Conservation (phyloP, 768 basidiomycete species). For the Pleurotus sapidus region DNA sequence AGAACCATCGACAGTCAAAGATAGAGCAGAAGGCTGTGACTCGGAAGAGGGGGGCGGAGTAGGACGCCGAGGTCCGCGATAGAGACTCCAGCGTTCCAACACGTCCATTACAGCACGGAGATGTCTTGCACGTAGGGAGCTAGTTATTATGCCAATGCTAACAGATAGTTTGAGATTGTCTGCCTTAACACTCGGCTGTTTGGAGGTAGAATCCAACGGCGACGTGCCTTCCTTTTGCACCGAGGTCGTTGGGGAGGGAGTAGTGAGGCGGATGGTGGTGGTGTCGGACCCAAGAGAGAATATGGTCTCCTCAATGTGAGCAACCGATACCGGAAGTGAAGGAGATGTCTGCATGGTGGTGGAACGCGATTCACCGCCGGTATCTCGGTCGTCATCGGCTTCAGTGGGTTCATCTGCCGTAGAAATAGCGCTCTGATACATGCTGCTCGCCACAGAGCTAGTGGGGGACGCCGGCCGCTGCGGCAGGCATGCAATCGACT, state of each 20-base stretch:
- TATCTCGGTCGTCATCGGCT: background rate
- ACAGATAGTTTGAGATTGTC: slow-evolving; percentile 40
- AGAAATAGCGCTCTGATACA: slow-evolving; percentile 78
- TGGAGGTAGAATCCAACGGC: slow-evolving; percentile 10
- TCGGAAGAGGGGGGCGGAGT: slow-evolving; percentile 12
- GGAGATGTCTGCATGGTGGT: background rate
- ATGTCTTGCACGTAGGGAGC: slow-evolving; percentile 56
- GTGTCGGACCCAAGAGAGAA: slow-evolving; percentile 65
- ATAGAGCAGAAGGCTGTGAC: slow-evolving; percentile 18
- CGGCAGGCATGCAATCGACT: slow-evolving; percentile 66
- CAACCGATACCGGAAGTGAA: no score
- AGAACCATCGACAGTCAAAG: slow-evolving; percentile 24
- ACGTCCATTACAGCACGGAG: slow-evolving; percentile 46
- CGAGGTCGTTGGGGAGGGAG: slow-evolving; percentile 29
- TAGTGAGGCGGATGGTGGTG: slow-evolving; percentile 52
- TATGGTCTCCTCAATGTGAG: slow-evolving; percentile 38
- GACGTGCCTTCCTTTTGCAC: background rate
- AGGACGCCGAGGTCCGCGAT: slow-evolving; percentile 11
- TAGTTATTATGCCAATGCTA: slow-evolving; percentile 49
- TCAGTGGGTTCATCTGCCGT: background rate
- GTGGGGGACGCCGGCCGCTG: slow-evolving; percentile 40
- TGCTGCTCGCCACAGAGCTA: slow-evolving; percentile 55
- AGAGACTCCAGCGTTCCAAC: slow-evolving; percentile 27
- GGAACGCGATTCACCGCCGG: background rate
- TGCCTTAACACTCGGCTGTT: slow-evolving; percentile 5